Percentiles rank a stretch among this genome's conserved stretches.
Evolutionary conservation across 1,284 basidiomycete species (phyloP).

Genomic region (Marasmius fiardii): DNA sequence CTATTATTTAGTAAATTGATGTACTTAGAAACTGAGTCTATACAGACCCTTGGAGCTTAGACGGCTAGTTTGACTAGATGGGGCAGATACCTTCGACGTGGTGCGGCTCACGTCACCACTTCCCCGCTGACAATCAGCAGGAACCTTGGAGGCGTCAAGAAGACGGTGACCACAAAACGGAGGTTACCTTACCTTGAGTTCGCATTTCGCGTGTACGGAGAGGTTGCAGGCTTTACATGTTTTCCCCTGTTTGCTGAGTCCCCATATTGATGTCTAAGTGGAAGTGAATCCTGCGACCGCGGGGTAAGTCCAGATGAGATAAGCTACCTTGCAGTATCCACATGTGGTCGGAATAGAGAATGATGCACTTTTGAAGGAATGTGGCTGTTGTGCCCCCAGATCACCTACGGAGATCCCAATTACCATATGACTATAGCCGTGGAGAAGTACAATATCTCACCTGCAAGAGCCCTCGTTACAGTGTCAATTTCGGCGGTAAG

Average conservation of each 20-base stretch:
- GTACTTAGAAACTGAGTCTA: too few species aligned
- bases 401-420: conserved; percentile 47
- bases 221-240: conserved; percentile 76
- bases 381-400: conserved; percentile 65
- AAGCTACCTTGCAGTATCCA: conserved; percentile 71
- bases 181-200: conserved; percentile 60
- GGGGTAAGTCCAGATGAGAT: neutral
- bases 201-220: conserved; percentile 82
- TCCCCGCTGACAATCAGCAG: conserved; percentile 58
- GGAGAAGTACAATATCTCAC: conserved; percentile 35
- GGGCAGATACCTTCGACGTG: neutral
- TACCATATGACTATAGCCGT: neutral
- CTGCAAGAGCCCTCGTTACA: conserved; percentile 61
- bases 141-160: conserved; percentile 45
- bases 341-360: conserved; percentile 84
- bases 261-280: conserved; percentile 79
- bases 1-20: too few species aligned
- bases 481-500: conserved; percentile 59
- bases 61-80: conserved; percentile 6
- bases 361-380: conserved; percentile 77
- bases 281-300: neutral
- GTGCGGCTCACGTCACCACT: conserved; percentile 7
- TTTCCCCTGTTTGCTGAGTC: conserved; percentile 80
- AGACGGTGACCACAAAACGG: neutral
- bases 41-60: conserved; percentile 4